Evolutionary conservation across 2,329 filamentous ascomycete species (phyloP).

Genomic region (Fusarium torreyae): DNA sequence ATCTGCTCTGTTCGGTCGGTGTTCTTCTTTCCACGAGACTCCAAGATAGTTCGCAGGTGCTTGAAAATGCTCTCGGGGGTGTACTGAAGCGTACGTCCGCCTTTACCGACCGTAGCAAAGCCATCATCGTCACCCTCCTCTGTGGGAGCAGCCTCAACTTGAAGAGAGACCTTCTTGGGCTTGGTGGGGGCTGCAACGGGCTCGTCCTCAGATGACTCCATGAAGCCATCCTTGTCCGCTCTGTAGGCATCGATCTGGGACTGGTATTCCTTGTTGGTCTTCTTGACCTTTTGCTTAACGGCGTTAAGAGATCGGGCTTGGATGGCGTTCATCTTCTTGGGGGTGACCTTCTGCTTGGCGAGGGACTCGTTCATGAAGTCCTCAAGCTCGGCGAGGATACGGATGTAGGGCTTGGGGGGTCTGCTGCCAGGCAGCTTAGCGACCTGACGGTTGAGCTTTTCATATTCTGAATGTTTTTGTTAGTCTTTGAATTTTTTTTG

Average conservation of each 20-base stretch:
- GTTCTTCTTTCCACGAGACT: conserved; percentile 99
- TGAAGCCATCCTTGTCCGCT: conserved; percentile 86
- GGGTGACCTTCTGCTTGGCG: conserved; percentile 94
- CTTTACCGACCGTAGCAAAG: conserved; percentile 89
- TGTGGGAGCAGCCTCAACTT: conserved; percentile 63
- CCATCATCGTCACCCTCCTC: conserved; percentile 83
- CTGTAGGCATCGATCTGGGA: conserved; percentile 89
- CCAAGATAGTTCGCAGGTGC: conserved; percentile 91
- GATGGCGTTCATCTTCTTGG: conserved; percentile 99
- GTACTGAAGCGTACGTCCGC: conserved; percentile 90
- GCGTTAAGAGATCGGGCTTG: conserved; percentile 95
- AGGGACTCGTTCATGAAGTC: conserved; percentile 94
- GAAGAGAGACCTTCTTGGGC: conserved; percentile 56
- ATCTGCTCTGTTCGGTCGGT: conserved; percentile 96
- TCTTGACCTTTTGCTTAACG: conserved; percentile 98
- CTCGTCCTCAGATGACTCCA: conserved; percentile 87
- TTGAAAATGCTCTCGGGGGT: conserved; percentile 99
- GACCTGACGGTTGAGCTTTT: conserved; percentile 92
- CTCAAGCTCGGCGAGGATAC: conserved; percentile 93
- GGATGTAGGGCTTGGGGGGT: conserved; percentile 92
- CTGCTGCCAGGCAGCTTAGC: conserved; percentile 83
- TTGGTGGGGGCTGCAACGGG: conserved; percentile 67
- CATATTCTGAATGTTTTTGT: conserved; percentile 77
- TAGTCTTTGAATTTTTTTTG: conserved; percentile 17
- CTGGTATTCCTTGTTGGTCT: conserved; percentile 96